phyloP scores from a whole-genome alignment of 257 asterid species.

The Buddleja alternifolia region DNA sequence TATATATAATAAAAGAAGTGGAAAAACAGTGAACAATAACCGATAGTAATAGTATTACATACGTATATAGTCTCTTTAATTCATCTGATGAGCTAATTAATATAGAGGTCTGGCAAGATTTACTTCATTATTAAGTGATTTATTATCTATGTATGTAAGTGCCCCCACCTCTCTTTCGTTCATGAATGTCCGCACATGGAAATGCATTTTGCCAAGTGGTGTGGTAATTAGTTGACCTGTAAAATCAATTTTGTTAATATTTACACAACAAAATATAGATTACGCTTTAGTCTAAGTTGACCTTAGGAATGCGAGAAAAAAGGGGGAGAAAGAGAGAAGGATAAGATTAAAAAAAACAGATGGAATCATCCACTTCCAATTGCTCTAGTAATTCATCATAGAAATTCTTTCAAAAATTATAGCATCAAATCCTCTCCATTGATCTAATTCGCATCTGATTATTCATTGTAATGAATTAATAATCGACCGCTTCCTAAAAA shows the following conservation, averaged over 20 bases:
- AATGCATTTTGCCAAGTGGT: constrained; percentile 32
- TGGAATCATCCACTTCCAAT: background rate
- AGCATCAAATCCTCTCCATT: no score
- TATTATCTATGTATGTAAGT: background rate
- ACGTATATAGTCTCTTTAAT: background rate
- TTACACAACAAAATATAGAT: background rate
- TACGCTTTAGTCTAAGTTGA: constrained; percentile 27
- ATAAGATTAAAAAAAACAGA: no score
- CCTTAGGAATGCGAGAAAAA: constrained; percentile 12
- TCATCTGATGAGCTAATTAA: constrained; percentile 24
- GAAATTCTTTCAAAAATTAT: no score
- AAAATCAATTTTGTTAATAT: constrained; percentile 7
- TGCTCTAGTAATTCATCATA: background rate
- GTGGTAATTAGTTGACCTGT: constrained; percentile 27
- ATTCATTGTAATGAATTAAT: no score
- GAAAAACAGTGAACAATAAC: no score
- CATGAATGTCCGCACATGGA: constrained; percentile 49
- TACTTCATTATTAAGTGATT: constrained; percentile 30
- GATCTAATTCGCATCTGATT: no score
- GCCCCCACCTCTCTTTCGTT: constrained; percentile 11
- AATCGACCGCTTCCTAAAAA: no score
- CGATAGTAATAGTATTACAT: no score
- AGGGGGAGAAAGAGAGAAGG: no score
- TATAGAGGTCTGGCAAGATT: constrained; percentile 17
- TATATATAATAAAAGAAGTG: no score